Conservation (phyloP, 306 rosid species). For the Potentilla sterilis region DNA sequence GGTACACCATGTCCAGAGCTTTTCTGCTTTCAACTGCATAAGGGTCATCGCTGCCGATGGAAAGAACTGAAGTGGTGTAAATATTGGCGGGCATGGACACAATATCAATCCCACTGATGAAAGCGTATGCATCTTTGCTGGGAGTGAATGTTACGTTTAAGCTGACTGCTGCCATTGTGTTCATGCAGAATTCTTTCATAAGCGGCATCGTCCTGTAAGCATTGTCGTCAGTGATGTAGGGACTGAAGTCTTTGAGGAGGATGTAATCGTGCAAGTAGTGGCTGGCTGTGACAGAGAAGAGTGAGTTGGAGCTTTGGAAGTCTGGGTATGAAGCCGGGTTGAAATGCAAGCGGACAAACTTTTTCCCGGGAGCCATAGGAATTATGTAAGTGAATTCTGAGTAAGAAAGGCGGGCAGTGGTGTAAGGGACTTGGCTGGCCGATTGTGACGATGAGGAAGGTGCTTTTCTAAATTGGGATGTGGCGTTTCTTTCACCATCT, state of each 20-base stretch:
- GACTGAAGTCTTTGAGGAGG: slow-evolving; percentile 35
- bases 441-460: neutral
- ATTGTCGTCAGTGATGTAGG: neutral
- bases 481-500: neutral
- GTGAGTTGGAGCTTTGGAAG: slow-evolving; percentile 21
- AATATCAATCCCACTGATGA: slow-evolving; percentile 69
- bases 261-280: slow-evolving; percentile 24
- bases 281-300: slow-evolving; percentile 51
- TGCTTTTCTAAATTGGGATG: neutral
- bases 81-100: slow-evolving; percentile 60
- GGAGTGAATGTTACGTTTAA: slow-evolving; percentile 47
- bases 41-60: accelerated
- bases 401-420: slow-evolving; percentile 18
- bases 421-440: neutral
- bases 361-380: slow-evolving; percentile 37
- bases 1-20: slow-evolving; percentile 27
- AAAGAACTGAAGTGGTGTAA: neutral
- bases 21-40: neutral
- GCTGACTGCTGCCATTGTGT: slow-evolving; percentile 18
- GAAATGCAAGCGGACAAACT: slow-evolving; percentile 53
- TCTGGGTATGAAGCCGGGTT: slow-evolving; percentile 27
- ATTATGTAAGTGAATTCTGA: slow-evolving; percentile 46
- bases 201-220: neutral
- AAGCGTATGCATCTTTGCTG: slow-evolving; percentile 39
- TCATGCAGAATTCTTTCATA: slow-evolving; percentile 38